Conservation (phyloP, 177 flowering plant genomes). For the Vitis hybrid region DNA sequence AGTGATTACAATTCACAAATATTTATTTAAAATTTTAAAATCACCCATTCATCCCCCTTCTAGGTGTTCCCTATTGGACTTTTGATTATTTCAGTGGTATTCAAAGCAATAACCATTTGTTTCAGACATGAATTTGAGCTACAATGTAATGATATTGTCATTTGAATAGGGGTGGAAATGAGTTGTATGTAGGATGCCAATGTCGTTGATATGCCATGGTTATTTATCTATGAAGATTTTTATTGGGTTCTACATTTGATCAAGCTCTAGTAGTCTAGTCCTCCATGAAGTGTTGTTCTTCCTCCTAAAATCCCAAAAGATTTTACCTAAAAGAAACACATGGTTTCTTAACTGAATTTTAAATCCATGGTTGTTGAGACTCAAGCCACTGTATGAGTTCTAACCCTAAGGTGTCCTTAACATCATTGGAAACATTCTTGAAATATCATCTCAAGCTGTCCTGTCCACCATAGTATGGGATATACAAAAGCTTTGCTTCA, state of each 20-base stretch:
- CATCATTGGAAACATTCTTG: conserved; percentile 52
- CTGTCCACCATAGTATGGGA: conserved; percentile 73
- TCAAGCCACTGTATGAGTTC: conserved; percentile 67
- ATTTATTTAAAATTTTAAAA: no score
- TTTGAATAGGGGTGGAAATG: conserved; percentile 70
- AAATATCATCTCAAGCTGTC: conserved; percentile 76
- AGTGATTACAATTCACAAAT: no score
- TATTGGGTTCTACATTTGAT: conserved; percentile 63
- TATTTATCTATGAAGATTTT: conserved; percentile 76
- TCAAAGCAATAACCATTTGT: no score
- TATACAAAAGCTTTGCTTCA: conserved; percentile 71
- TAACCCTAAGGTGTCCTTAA: conserved; percentile 50
- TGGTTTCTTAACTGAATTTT: conserved; percentile 61
- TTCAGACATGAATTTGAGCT: conserved; percentile 31
- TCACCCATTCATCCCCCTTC: no score
- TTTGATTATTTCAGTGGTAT: no score
- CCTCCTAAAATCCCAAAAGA: conserved; percentile 83
- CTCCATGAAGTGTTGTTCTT: conserved; percentile 43
- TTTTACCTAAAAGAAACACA: conserved; percentile 70
- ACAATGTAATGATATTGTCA: conserved; percentile 55
- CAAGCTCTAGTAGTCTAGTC: conserved; percentile 49
- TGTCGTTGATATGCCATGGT: conserved; percentile 74
- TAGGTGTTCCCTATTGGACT: no score
- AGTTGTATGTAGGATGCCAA: conserved; percentile 79
- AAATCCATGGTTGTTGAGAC: conserved; percentile 42